phyloP scores from a whole-genome alignment of 176 grass and related monocot species.

The Paspalum vaginatum region DNA sequence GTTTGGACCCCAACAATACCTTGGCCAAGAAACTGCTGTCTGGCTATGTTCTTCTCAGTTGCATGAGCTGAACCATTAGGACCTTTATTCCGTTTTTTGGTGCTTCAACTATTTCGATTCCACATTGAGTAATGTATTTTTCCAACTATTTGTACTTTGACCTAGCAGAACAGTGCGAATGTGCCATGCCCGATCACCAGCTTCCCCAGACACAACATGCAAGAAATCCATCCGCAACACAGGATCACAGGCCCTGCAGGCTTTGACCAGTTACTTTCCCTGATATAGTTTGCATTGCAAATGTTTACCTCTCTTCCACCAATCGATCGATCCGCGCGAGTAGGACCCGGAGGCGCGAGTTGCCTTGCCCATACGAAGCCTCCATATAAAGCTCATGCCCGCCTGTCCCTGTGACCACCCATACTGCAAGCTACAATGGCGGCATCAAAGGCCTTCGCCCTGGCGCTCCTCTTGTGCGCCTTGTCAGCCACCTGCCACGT shows the following conservation, averaged over 20 bases:
- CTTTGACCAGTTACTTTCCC: conserved; percentile 26
- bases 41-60: too few relatives aligned
- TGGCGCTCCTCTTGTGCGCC: conserved; percentile 35
- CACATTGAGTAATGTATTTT: too few relatives aligned
- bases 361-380: not conserved
- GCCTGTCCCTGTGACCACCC: not conserved
- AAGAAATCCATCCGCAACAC: not conserved
- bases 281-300: conserved; percentile 10
- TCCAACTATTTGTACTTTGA: not conserved
- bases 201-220: not conserved
- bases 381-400: conserved; percentile 23
- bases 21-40: too few relatives aligned
- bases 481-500: conserved; percentile 10
- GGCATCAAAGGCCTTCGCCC: conserved; percentile 11
- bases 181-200: not conserved
- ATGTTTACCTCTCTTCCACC: too few relatives aligned
- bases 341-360: not conserved
- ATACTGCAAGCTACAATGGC: conserved; percentile 35
- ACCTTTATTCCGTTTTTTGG: too few relatives aligned
- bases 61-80: too few relatives aligned
- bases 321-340: conserved; percentile 18
- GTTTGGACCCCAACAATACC: too few relatives aligned
- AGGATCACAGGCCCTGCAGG: not conserved
- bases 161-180: not conserved
- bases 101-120: too few relatives aligned